Evolutionary conservation across 208 protist species (phyloP), one percentile per base, ranked within the genome.

Genomic region (Acanthamoeba royreba): DNA sequence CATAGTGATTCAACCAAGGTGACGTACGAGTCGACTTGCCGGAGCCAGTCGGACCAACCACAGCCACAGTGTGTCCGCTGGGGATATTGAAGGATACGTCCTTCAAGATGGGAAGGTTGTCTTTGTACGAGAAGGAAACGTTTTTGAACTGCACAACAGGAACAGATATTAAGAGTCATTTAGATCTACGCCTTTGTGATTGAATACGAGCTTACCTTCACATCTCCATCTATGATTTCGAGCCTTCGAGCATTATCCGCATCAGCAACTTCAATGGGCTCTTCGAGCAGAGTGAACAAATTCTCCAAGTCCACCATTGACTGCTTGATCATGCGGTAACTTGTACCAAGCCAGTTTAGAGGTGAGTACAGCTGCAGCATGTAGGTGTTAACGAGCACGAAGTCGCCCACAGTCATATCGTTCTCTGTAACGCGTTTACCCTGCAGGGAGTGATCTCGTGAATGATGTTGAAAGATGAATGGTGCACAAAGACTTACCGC

Each of bases 301-400:
- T 94, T 95, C 45, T 97, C 96, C 96, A 98, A 95, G 79, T 98
- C 97, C 28, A 97, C 93, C 17, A 97, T 74, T 38, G 93, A 96
- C 91, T 97, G 96, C 25, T 94, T 94, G 31, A 97, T 93, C 89
- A 97, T 96, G 72, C 96, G 94, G 49, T 97, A 97, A 9, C 96
- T 95, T 1, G 96, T 96, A 49, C 87, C 87, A 3, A 93, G 55
- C 49, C 45, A 93, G 19, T 66, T 97, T 31, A 98, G 96, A 35
- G 97, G 97, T 19, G 96, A 33, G 9, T 95, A 96, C 11, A 98
- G 93, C 83, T 97, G 97, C 58, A 98, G 95, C 22, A 98, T 22
- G 40, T 97, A 94, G 31, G 95, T 95, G 89, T 97, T 97, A n/a
- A 97, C 87, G 79, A 98, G 92, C 1, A 98, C 97, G 19, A 98